Conservation (phyloP, 495 filamentous ascomycete genomes). For the Evernia prunastri region DNA sequence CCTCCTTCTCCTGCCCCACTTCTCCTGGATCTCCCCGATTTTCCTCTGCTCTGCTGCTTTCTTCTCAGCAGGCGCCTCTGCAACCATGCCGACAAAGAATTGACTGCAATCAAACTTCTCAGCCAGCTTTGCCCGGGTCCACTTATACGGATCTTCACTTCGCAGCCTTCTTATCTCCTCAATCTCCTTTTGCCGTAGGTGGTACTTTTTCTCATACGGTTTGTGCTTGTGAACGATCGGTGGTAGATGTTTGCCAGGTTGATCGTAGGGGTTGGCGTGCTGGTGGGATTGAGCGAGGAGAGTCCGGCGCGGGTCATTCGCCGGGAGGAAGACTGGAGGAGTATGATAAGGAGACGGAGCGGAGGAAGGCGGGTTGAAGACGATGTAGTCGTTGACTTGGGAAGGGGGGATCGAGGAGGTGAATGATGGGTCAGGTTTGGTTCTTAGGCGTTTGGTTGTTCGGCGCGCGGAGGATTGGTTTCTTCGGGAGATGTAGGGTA, state of each 20-base stretch:
- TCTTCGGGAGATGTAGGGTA: slow-evolving; percentile 35
- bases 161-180: slow-evolving; percentile 72
- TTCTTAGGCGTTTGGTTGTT: slow-evolving; percentile 62
- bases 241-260: slow-evolving; percentile 40
- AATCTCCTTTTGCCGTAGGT: slow-evolving; percentile 67
- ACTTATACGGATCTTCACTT: slow-evolving; percentile 56
- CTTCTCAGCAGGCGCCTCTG: slow-evolving; percentile 43
- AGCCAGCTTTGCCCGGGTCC: slow-evolving; percentile 66
- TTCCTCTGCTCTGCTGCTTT: slow-evolving; percentile 45
- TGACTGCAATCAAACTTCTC: slow-evolving; percentile 69
- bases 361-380: slow-evolving; percentile 93
- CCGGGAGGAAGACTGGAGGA: slow-evolving; percentile 82
- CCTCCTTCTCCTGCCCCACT: slow-evolving; percentile 66
- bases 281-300: slow-evolving; percentile 39
- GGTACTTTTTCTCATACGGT: slow-evolving; percentile 59
- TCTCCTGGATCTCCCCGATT: slow-evolving; percentile 55
- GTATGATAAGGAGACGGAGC: slow-evolving; percentile 77
- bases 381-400: slow-evolving; percentile 55
- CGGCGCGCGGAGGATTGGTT: slow-evolving; percentile 65
- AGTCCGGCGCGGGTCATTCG: slow-evolving; percentile 62
- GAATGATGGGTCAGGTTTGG: slow-evolving; percentile 70
- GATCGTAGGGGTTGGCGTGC: slow-evolving; percentile 25
- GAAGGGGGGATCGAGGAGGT: slow-evolving; percentile 37
- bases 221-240: slow-evolving; percentile 47
- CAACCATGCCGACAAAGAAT: slow-evolving; percentile 60